Conservation (phyloP, 1,139 yeast genomes). For the Hansenula sp. region DNA sequence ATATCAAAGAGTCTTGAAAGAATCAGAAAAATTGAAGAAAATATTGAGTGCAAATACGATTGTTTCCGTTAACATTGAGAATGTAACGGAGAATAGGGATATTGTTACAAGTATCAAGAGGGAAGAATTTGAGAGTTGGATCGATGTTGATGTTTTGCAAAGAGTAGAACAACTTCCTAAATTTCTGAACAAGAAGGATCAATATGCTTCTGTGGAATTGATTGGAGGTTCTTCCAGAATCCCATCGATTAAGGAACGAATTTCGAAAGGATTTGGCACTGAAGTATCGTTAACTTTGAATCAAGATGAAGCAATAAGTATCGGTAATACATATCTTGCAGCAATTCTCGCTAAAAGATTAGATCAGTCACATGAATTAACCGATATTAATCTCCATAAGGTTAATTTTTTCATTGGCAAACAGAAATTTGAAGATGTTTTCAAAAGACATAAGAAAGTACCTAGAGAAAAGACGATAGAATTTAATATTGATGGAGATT, state of each 20-base stretch:
- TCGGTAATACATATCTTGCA: slow-evolving; percentile 2
- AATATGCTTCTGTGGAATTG: slow-evolving; percentile 1
- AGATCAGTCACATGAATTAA: not conserved
- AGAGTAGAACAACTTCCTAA: not conserved
- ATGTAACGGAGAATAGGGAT: slow-evolving; percentile 4
- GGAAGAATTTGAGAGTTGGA: slow-evolving; percentile 5
- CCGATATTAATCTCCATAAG: not conserved
- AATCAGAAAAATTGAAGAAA: slow-evolving; percentile 5
- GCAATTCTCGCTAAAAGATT: not conserved
- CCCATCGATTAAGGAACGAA: not conserved
- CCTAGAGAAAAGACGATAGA: not conserved
- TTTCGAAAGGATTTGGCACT: not conserved
- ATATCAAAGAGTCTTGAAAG: slow-evolving; percentile 5
- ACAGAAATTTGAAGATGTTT: not conserved
- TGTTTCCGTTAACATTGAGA: slow-evolving; percentile 3
- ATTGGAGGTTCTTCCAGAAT: slow-evolving; percentile 8
- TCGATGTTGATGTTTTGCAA: not conserved
- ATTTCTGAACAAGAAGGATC: not conserved
- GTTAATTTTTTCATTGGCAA: not conserved
- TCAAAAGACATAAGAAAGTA: not conserved
- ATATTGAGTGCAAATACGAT: slow-evolving; percentile 1
- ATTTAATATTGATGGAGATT: not conserved
- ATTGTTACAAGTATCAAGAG: not conserved
- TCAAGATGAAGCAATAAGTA: slow-evolving; percentile 5
- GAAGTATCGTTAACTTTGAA: slow-evolving; percentile 2